Percentiles rank a stretch among this genome's conserved stretches.
These are phyloP conservation scores for Calonectria fujianensis DNA, from an alignment of 2,329 filamentous ascomycete genomes.

Conservation along the genomic window DNA sequence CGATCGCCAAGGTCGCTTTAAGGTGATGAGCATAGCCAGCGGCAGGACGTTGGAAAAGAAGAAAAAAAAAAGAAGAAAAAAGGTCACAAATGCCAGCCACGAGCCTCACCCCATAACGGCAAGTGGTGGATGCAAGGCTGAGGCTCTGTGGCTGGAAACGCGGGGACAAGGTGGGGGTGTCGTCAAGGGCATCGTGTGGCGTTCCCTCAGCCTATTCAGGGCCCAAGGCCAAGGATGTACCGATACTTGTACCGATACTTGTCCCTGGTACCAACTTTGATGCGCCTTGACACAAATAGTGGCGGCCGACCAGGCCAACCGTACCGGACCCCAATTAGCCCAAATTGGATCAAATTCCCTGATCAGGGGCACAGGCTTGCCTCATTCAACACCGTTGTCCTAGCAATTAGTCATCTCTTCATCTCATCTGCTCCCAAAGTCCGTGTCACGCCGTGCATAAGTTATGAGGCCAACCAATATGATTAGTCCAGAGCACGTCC, in stretches of 20 bases:
- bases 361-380: constrained; percentile 12
- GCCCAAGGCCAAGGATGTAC: constrained; percentile 31
- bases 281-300: constrained; percentile 6
- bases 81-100: not conserved
- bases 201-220: constrained; percentile 40
- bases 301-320: constrained; percentile 15
- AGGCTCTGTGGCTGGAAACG: constrained; percentile 46
- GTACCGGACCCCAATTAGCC: constrained; percentile 17
- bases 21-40: not conserved
- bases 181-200: constrained; percentile 29
- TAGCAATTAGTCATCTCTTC: not conserved
- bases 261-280: too few species aligned
- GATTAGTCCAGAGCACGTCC: constrained; percentile 25
- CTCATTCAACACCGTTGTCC: constrained; percentile 8
- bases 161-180: constrained; percentile 42
- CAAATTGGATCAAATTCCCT: constrained; percentile 23
- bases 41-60: not conserved
- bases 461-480: not conserved
- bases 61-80: constrained; percentile 35
- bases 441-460: not conserved
- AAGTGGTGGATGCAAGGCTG: constrained; percentile 42
- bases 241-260: constrained; percentile 40
- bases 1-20: constrained; percentile 23
- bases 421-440: not conserved
- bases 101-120: constrained; percentile 36